Percentiles rank a stretch among this genome's conserved stretches.
Evolutionary conservation across 148 eudicot genomes (phyloP).

Genomic region (Persicaria maculosa): DNA sequence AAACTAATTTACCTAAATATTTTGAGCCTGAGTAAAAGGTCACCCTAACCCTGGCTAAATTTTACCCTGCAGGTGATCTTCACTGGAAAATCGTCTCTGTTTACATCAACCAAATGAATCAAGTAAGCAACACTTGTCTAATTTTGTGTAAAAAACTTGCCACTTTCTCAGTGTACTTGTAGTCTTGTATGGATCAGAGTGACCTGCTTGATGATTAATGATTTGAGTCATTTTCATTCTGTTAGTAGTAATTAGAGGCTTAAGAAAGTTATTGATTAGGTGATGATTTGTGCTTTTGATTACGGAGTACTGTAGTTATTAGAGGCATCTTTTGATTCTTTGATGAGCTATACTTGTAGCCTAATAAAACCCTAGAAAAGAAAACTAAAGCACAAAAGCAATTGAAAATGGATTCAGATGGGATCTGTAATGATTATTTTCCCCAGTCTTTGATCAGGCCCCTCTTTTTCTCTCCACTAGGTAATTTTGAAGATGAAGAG

Average conservation of each 20-base stretch:
- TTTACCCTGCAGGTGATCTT: constrained; percentile 2
- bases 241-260: not conserved
- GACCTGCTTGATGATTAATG: not conserved
- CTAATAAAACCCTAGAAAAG: constrained; percentile 1
- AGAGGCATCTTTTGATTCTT: not conserved
- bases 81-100: constrained; percentile 95
- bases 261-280: not conserved
- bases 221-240: not conserved
- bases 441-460: constrained; percentile 12
- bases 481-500: constrained; percentile 96
- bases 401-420: constrained; percentile 22
- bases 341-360: not conserved
- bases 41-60: not conserved
- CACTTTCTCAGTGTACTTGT: constrained; percentile 5
- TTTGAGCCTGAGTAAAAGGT: not conserved
- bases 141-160: not conserved
- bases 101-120: constrained; percentile 58
- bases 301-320: not conserved
- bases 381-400: constrained; percentile 7
- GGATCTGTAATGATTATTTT: constrained; percentile 21
- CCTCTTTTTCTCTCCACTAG: constrained; percentile 36
- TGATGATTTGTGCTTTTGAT: constrained; percentile 6
- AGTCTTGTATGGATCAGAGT: not conserved
- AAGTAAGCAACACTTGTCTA: constrained; percentile 31
- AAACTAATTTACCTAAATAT: no score